Evolutionary conservation across 805 yeast genomes (phyloP), one percentile per base, ranked within the genome.

Genomic region (Candida krabiensis): DNA sequence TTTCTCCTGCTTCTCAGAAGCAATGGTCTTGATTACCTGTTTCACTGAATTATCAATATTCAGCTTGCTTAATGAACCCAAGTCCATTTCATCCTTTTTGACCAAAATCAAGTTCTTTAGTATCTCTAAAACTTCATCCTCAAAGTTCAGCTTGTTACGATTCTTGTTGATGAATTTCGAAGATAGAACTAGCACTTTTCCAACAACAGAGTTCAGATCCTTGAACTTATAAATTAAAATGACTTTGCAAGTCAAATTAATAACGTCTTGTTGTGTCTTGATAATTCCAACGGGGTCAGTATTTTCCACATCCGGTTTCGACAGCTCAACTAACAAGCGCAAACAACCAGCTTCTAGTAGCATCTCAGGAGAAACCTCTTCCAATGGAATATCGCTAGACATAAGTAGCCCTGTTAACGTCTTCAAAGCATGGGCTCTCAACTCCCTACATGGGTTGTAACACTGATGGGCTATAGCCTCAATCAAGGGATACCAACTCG

Each of bases 401-500:
- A 81, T 60, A 9, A 81, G 53, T 4, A 74, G 64, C 4, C 68
- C 63, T 42, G 84, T 85, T 35, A 90, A 69, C 0, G 76, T 60
- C 15, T 71, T 70, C 28, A 88, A 61, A 0, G 96, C 90, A 58
- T 72, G 77, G 0, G 73, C 61, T 27, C 96, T 68, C 9, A 89
- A 67, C 53, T 86, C 89, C 19, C 86, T 69, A 57, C 95, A 86
- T 14, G 96, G 96, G 53, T 89, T 89, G 56, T 84, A 74, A 57
- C 96, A 86, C 58, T 90, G 96, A 53, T 85, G 91, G 0, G 93
- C 88, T 37, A 89, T 69, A 0, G 95, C 95, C 55, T 87, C 91
- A 19, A 85, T 69, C 43, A 86, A 67, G 1, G 95, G 83, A 47
- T 73, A 75, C 49, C 78, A 67, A 17, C 60, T 50, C 9, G 54